These are phyloP conservation scores for Pleurozium schreberi DNA, from an alignment of 225 moss, liverwort and hornwort genomes.

Conservation along the genomic window DNA sequence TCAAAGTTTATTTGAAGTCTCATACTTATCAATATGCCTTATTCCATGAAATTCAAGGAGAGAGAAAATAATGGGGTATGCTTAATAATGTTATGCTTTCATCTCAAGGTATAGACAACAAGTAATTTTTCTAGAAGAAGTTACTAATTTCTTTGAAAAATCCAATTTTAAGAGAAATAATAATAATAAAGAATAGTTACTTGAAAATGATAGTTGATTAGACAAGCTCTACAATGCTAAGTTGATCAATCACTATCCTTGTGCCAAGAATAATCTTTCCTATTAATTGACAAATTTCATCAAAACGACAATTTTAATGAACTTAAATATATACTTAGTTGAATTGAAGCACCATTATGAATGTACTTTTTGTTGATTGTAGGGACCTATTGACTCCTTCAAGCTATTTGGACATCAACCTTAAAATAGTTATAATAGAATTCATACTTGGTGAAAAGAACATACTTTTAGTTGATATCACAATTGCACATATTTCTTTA, in stretches of 20 bases:
- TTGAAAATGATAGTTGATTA: neutral
- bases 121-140: neutral
- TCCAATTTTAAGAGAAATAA: neutral
- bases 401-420: neutral
- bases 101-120: neutral
- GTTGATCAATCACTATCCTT: neutral
- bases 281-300: neutral
- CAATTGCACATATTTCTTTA: neutral
- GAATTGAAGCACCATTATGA: neutral
- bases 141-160: neutral
- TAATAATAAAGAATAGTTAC: too few species aligned
- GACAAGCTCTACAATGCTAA: neutral
- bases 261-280: neutral
- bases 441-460: neutral
- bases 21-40: neutral
- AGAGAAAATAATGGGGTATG: neutral
- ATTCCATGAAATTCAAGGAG: neutral
- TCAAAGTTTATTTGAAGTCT: neutral
- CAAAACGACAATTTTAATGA: neutral
- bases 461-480: neutral
- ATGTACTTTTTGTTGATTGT: neutral
- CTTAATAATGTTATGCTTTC: rapidly evolving
- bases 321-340: neutral
- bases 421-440: too few species aligned
- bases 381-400: neutral